phyloP scores from a whole-genome alignment of 208 protist species.

The Acanthamoeba lugdunensis region DNA sequence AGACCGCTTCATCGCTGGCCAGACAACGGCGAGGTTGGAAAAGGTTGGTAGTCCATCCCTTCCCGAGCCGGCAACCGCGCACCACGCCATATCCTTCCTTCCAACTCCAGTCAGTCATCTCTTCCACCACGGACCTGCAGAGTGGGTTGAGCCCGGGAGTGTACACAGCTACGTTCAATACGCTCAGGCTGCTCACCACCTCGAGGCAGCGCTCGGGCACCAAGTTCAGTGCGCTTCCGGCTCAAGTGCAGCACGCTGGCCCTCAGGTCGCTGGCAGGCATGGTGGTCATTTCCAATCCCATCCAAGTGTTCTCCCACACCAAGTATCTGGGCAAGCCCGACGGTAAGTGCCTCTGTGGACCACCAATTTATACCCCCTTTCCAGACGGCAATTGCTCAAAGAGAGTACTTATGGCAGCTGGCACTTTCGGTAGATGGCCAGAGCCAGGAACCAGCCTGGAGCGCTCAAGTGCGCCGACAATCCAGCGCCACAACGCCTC shows the following conservation, averaged over 20 bases:
- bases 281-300: background rate
- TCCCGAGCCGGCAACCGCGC: background rate
- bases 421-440: no score
- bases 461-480: no score
- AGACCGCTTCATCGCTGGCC: background rate
- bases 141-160: background rate
- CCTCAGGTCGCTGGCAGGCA: background rate
- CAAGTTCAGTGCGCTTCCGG: background rate
- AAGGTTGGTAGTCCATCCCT: no score
- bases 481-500: no score
- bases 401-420: no score
- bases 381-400: no score
- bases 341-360: no score
- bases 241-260: background rate
- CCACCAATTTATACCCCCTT: no score
- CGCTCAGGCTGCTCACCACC: background rate
- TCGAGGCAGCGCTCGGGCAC: background rate
- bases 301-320: no score
- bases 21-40: background rate
- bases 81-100: background rate
- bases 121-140: background rate
- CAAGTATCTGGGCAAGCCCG: no score
- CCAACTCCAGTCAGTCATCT: background rate
- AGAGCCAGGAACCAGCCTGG: no score
- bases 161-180: slow-evolving; percentile 15